Evolutionary conservation across 2,329 filamentous ascomycete genomes (phyloP).

Genomic region (Venturia oleaginea): DNA sequence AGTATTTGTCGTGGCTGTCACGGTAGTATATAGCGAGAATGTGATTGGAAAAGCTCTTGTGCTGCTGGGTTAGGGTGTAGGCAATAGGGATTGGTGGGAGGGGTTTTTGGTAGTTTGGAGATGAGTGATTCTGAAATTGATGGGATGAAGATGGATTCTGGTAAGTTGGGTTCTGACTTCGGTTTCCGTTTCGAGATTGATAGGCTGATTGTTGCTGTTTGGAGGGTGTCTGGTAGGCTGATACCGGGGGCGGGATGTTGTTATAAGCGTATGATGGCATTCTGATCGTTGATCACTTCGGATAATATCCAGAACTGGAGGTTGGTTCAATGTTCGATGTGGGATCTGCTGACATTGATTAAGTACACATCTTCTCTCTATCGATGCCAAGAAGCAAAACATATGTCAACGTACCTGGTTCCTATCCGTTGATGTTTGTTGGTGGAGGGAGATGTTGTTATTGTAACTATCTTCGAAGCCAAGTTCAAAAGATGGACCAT

Average conservation of each 20-base stretch:
- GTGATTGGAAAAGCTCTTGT: not conserved
- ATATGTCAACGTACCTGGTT: not conserved
- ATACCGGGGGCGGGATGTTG: not conserved
- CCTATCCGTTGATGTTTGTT: not conserved
- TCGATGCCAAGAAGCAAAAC: not conserved
- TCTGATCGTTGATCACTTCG: not conserved
- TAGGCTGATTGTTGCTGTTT: not conserved
- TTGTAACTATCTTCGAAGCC: not conserved
- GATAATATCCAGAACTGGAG: not conserved
- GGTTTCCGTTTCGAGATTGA: not conserved
- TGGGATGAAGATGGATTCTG: not conserved
- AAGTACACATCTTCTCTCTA: not conserved
- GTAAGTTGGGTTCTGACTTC: not conserved
- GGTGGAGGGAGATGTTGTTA: not conserved
- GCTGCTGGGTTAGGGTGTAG: not conserved
- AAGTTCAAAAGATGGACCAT: not conserved
- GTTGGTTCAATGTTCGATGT: not conserved
- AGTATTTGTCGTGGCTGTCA: conserved; percentile 2
- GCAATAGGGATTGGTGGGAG: not conserved
- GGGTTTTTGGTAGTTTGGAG: not conserved
- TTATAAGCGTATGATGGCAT: not conserved
- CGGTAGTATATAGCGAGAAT: not conserved
- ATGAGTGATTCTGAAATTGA: too few species aligned
- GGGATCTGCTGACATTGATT: not conserved
- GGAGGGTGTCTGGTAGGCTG: not conserved